These are phyloP conservation scores for Fusarium poae DNA, from an alignment of 2,329 filamentous ascomycete genomes.

Conservation along the genomic window DNA sequence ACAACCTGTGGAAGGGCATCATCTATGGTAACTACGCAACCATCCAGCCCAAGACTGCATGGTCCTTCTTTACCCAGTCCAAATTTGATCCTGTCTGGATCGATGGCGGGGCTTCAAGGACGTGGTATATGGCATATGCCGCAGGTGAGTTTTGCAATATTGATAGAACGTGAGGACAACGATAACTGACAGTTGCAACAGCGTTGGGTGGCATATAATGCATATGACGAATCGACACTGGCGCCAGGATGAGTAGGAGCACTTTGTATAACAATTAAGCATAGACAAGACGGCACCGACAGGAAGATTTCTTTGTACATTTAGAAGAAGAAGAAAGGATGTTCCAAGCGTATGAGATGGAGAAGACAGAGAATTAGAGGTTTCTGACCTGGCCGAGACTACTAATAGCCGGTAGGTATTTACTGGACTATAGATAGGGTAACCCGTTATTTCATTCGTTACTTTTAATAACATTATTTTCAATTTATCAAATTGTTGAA, in stretches of 20 bases:
- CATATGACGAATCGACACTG: neutral
- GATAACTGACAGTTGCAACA: slow-evolving; percentile 36
- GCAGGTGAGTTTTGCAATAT: slow-evolving; percentile 71
- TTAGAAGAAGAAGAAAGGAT: slow-evolving; percentile 15
- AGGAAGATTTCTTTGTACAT: slow-evolving; percentile 42
- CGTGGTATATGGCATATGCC: slow-evolving; percentile 86
- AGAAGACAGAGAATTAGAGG: slow-evolving; percentile 12
- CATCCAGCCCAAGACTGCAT: slow-evolving; percentile 77
- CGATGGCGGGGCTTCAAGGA: slow-evolving; percentile 85
- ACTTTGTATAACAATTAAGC: slow-evolving; percentile 34
- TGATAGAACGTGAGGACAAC: neutral
- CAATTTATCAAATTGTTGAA: neutral
- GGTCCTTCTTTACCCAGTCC: slow-evolving; percentile 77
- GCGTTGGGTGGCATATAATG: slow-evolving; percentile 42
- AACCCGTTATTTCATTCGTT: slow-evolving; percentile 28
- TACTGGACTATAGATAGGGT: slow-evolving; percentile 34
- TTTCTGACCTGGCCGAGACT: slow-evolving; percentile 29
- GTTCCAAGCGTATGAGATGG: slow-evolving; percentile 18
- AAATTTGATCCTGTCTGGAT: slow-evolving; percentile 77
- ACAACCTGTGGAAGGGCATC: slow-evolving; percentile 87
- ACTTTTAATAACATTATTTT: neutral
- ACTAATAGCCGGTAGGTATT: slow-evolving; percentile 27
- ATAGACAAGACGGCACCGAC: slow-evolving; percentile 40
- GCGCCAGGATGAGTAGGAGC: slow-evolving; percentile 13
- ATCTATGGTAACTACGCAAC: slow-evolving; percentile 86